Evolutionary conservation across 768 basidiomycete species (phyloP), one percentile per base, ranked within the genome.

Genomic region (Podaxis sp.): DNA sequence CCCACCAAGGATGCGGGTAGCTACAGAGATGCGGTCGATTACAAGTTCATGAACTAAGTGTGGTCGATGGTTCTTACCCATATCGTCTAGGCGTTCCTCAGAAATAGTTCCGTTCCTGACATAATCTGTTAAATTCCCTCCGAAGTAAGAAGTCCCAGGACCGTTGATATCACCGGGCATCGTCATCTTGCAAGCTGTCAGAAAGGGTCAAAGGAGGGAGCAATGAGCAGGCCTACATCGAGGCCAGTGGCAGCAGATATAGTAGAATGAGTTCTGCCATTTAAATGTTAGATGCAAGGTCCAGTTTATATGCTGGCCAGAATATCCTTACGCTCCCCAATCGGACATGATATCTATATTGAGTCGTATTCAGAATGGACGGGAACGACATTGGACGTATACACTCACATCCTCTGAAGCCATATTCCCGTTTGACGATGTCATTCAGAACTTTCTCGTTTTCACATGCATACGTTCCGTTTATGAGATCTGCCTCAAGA

Each of bases 71-170:
- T 51, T 77, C 68, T 70, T 72, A 74, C 85, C 87, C 90, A 94
- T 93, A 70, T 95, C 93, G 60, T 88, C 86, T 4, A 91, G 74
- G 5, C 91, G 84, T 2, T 78, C 70, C 65, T 81, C 77, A 0
- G 89, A 80, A 57, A 95, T 89, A 2, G 85, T 87, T 40, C 87
- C 87, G 70, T 94, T 90, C 50, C 81, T 74, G 20, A 95, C 91
- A 53, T 80, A 87, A 26, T 77, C 77, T 0, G 87, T 88, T 33
- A 94, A 79, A 71, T 88, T 91, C 0, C 70, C 75, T n/a, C 89
- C 88, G 65, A 86, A 92, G 69, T 83, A 92, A 2, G 84, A 80
- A 10, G 69, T 77, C 6, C 76, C 74, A 20, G 81, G 82, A 66
- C 73, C 67, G 68, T 75, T 76, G 69, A 86, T 80, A 57, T 80